These are phyloP conservation scores for Kuraishia hungarica DNA, from an alignment of 805 yeast genomes.

Conservation along the genomic window DNA sequence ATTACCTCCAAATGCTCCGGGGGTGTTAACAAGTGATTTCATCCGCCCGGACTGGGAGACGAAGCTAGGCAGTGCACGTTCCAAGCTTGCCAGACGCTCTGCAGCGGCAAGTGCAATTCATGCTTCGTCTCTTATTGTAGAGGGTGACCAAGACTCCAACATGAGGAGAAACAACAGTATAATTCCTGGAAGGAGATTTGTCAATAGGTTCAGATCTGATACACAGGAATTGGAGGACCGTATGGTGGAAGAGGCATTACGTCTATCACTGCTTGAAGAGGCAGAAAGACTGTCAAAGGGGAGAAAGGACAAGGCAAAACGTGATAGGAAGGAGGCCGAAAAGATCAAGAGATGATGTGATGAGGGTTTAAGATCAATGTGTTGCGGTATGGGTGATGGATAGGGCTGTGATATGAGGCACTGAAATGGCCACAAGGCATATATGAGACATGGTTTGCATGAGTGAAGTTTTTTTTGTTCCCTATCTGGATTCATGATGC, in stretches of 20 bases:
- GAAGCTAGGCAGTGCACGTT: slow-evolving; percentile 62
- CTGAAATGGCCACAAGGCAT: too few species aligned
- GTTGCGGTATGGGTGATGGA: too few species aligned
- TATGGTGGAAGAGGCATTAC: slow-evolving; percentile 80
- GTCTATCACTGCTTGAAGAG: slow-evolving; percentile 65
- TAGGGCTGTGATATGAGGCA: too few species aligned
- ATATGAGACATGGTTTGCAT: too few species aligned
- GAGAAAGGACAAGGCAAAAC: neutral
- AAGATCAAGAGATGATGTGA: neutral
- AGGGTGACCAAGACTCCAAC: slow-evolving; percentile 7
- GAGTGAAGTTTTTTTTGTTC: too few species aligned
- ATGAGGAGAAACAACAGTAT: neutral
- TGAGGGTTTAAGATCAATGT: too few species aligned
- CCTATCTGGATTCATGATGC: too few species aligned
- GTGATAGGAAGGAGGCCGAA: neutral
- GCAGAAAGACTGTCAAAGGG: slow-evolving; percentile 27
- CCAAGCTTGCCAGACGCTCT: slow-evolving; percentile 72
- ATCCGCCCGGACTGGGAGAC: slow-evolving; percentile 93
- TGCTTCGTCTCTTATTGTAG: slow-evolving; percentile 67
- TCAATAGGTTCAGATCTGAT: slow-evolving; percentile 13
- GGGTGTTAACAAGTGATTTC: slow-evolving; percentile 69
- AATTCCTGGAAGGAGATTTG: slow-evolving; percentile 6
- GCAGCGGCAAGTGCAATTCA: slow-evolving; percentile 95
- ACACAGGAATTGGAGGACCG: slow-evolving; percentile 49
- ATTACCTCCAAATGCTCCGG: slow-evolving; percentile 56